Base-by-base conservation (phyloP, 768 basidiomycete genomes). In the Leccinellum rugosiceps region DNA sequence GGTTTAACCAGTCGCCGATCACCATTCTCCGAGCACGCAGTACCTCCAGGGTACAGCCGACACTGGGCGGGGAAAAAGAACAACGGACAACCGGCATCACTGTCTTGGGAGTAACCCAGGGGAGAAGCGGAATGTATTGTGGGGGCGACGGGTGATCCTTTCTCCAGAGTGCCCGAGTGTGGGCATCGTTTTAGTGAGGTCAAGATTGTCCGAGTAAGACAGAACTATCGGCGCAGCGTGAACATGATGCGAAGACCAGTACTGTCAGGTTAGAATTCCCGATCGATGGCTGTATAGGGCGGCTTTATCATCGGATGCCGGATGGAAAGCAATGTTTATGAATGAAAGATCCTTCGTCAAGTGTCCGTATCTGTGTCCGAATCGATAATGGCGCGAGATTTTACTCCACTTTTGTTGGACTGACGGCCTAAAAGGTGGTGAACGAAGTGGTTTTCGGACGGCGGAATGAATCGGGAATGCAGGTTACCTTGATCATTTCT, bases 341-440 rank as follows among this genome's bases (percentile, higher is more conserved):
- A 44, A 55, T 66, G 65, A n/a, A 58, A 60, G 47, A 53, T 43
- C 6, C 23, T 38, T 35, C 50, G 47, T 47, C 47, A 31, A 11
- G 43, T 28, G 28, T 55, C 65, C 34, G 45, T 21, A 30, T 57
- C 58, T 14, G 52, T 32, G 51, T 63, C 64, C 25, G 49, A 56
- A 11, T 58, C 55, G 14, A 58, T 15, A 19, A 56, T 19, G 3
- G 65, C 38, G 34, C 19, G 34, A 41, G 63, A 45, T 44, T 54
- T 58, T 50, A 4, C 17, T 4, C 46, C 35, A 26, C 14, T 13
- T 17, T 10, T 46, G 41, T 17, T 30, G 21, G 41, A 50, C 31
- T 32, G 52, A 50, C 34, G 38, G 41, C 17, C 44, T 50, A 26
- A 30, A n/a, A 15, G 21, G 15, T 2, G 14, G 34, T 41, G 9